Percentiles rank a stretch among this genome's conserved stretches.
These are phyloP conservation scores for Samsoniella hepiali DNA, from an alignment of 2,329 filamentous ascomycete species.

Conservation along the genomic window DNA sequence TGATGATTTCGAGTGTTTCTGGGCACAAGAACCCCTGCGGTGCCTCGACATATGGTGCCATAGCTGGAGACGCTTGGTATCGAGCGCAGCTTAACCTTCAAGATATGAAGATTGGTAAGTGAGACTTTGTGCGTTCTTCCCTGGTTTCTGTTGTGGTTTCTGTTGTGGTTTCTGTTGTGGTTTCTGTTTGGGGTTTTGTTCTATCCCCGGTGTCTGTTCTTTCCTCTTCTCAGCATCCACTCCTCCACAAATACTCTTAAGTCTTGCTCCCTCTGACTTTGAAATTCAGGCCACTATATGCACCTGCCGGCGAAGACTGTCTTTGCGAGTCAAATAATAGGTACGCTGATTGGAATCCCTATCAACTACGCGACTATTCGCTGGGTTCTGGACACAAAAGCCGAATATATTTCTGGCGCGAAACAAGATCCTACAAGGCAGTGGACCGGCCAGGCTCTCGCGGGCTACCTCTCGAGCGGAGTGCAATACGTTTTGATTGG, in stretches of 20 bases:
- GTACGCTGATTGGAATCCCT: slow-evolving; percentile 55
- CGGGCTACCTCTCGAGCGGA: slow-evolving; percentile 50
- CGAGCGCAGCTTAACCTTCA: slow-evolving; percentile 56
- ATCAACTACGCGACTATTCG: slow-evolving; percentile 60
- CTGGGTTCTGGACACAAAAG: slow-evolving; percentile 57
- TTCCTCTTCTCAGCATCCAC: too few relatives aligned
- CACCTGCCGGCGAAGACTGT: slow-evolving; percentile 56
- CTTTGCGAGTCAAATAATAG: slow-evolving; percentile 61
- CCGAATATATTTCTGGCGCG: slow-evolving; percentile 50
- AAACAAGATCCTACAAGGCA: slow-evolving; percentile 54
- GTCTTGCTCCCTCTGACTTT: neutral
- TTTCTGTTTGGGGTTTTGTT: too few relatives aligned
- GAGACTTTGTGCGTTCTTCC: too few relatives aligned
- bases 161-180: too few relatives aligned
- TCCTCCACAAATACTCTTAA: too few relatives aligned
- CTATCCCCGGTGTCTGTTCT: too few relatives aligned
- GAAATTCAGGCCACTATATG: slow-evolving; percentile 50
- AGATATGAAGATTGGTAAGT: slow-evolving; percentile 56
- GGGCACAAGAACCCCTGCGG: slow-evolving; percentile 55
- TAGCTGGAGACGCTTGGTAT: slow-evolving; percentile 62
- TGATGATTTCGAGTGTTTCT: slow-evolving; percentile 52
- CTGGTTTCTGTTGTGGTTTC: too few relatives aligned
- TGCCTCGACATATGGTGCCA: slow-evolving; percentile 54
- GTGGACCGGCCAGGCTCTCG: slow-evolving; percentile 57
- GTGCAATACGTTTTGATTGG: slow-evolving; percentile 60